phyloP scores from a whole-genome alignment of 192 early-diverging fungal genomes.

The Coemansia sp. region DNA sequence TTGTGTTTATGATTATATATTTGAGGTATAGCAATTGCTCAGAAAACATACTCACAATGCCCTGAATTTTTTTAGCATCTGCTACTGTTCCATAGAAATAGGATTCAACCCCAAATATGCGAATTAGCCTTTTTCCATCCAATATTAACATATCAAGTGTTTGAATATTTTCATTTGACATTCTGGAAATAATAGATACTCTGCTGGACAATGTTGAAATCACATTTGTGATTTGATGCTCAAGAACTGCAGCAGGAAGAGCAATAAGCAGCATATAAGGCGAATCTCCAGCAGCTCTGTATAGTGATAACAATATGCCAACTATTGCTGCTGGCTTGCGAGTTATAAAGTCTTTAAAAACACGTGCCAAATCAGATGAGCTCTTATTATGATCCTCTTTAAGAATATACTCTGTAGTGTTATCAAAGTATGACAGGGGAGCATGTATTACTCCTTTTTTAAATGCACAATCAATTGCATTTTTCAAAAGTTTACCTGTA shows the following conservation, averaged over 20 bases:
- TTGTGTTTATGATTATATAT: neutral
- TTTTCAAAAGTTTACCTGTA: neutral
- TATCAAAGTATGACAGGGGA: neutral
- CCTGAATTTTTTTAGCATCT: no score
- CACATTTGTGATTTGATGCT: neutral
- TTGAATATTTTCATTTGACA: neutral
- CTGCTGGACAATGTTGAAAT: neutral
- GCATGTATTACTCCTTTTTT: neutral
- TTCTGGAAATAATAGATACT: neutral
- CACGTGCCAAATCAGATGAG: neutral
- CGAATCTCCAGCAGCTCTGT: neutral
- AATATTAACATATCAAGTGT: neutral
- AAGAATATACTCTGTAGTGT: neutral
- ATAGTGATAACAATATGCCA: neutral
- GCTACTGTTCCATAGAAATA: neutral
- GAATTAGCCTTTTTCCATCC: neutral
- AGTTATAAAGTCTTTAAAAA: no score
- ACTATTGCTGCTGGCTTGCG: neutral
- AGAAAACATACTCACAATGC: no score
- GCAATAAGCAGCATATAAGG: neutral
- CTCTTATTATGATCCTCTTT: neutral
- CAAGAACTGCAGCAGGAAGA: neutral
- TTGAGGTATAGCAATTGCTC: no score
- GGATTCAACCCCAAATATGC: neutral
- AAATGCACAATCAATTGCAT: neutral